phyloP scores from a whole-genome alignment of 2,329 filamentous ascomycete species.

The Ceratocystis alfenasii region DNA sequence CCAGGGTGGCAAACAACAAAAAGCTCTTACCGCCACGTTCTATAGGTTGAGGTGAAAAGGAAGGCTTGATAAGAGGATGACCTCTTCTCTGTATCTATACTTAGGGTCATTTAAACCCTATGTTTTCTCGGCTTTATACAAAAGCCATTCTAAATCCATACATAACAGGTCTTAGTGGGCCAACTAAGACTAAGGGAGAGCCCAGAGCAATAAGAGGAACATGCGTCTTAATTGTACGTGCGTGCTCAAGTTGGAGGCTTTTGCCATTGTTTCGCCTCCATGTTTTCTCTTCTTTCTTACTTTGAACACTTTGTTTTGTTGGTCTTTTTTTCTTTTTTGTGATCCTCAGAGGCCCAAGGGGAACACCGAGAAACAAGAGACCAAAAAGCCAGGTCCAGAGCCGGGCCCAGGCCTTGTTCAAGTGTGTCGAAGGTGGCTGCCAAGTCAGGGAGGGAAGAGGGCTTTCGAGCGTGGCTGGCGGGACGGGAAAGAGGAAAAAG shows the following conservation, averaged over 20 bases:
- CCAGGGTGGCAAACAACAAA: too few species aligned
- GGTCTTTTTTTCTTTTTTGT: neutral
- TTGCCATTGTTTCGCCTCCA: conserved; percentile 3
- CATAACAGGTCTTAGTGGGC: neutral
- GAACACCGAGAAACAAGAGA: conserved; percentile 1
- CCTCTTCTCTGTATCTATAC: too few species aligned
- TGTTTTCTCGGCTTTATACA: neutral
- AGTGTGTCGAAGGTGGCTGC: neutral
- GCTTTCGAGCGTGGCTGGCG: neutral
- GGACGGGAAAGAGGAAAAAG: neutral
- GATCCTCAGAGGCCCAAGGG: neutral
- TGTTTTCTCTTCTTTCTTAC: neutral
- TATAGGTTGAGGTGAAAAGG: too few species aligned
- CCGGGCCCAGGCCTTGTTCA: too few species aligned
- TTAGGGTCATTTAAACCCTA: neutral
- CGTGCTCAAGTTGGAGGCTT: neutral
- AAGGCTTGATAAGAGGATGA: neutral
- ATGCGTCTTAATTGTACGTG: neutral
- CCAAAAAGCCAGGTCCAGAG: neutral
- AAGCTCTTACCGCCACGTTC: too few species aligned
- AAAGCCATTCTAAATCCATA: neutral
- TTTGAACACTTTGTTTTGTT: neutral
- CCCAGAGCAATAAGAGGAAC: neutral
- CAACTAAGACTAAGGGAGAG: neutral
- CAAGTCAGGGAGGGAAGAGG: neutral